These are phyloP conservation scores for Xylaria sp. DNA, from an alignment of 2,329 filamentous ascomycete genomes.

Conservation along the genomic window DNA sequence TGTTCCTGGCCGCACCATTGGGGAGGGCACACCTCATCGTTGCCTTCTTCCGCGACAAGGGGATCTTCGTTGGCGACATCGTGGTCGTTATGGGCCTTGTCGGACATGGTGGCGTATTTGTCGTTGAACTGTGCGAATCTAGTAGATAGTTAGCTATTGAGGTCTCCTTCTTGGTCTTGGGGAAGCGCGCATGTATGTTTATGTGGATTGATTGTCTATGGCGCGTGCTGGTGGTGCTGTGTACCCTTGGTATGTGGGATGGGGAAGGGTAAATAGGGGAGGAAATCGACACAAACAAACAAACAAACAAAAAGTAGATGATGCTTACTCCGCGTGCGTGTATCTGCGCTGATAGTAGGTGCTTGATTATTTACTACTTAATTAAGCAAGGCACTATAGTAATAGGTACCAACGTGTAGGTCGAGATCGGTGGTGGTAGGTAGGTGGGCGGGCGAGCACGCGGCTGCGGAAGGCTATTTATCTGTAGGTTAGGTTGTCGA, in stretches of 20 bases:
- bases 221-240: background rate
- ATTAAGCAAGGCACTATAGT: background rate
- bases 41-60: slow-evolving; percentile 56
- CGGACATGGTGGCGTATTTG: slow-evolving; percentile 43
- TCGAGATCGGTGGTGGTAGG: background rate
- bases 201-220: background rate
- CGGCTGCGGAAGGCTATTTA: background rate
- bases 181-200: slow-evolving; percentile 9
- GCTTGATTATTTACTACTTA: slow-evolving; percentile 9
- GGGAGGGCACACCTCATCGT: slow-evolving; percentile 58
- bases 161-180: background rate
- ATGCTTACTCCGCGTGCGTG: slow-evolving; percentile 17
- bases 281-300: background rate
- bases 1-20: slow-evolving; percentile 35
- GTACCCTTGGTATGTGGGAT: background rate
- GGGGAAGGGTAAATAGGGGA: background rate
- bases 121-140: slow-evolving; percentile 17
- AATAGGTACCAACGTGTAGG: background rate
- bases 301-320: background rate
- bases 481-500: background rate
- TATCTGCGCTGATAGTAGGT: background rate
- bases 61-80: slow-evolving; percentile 48
- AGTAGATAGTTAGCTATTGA: slow-evolving; percentile 21
- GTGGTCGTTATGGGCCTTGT: slow-evolving; percentile 45
- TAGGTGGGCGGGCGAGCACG: background rate